phyloP scores from a whole-genome alignment of 176 grass and related monocot genomes.

The Aegilops sharonensis region DNA sequence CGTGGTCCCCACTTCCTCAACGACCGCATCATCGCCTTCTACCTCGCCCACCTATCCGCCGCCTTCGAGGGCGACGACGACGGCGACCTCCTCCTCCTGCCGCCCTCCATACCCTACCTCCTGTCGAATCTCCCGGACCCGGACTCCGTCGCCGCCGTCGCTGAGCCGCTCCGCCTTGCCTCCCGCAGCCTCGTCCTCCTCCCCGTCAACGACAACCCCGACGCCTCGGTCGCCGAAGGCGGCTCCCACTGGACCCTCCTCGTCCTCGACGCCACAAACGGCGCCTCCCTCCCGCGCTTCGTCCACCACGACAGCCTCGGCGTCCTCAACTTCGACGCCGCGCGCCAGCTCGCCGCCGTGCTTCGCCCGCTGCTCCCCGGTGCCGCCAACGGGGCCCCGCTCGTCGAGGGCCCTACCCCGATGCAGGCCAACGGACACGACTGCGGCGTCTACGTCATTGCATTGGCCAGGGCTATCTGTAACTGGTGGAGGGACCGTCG shows the following conservation, averaged over 20 bases:
- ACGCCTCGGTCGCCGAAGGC: constrained; percentile 43
- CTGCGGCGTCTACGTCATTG: constrained; percentile 74
- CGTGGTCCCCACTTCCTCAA: constrained; percentile 59
- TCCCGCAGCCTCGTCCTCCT: constrained; percentile 57
- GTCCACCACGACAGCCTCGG: constrained; percentile 74
- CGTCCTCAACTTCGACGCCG: constrained; percentile 43
- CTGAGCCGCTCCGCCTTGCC: constrained; percentile 46
- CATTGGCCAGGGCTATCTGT: constrained; percentile 57
- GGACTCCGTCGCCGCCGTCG: constrained; percentile 32
- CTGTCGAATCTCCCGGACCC: constrained; percentile 61
- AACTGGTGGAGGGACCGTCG: constrained; percentile 48
- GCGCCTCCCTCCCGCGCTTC: constrained; percentile 37
- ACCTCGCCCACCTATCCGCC: constrained; percentile 45
- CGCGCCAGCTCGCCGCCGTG: constrained; percentile 32
- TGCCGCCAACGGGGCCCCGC: constrained; percentile 4
- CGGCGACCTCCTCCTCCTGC: constrained; percentile 52
- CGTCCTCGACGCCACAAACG: constrained; percentile 36
- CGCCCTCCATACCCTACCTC: constrained; percentile 70
- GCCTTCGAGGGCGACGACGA: constrained; percentile 2
- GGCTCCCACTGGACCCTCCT: constrained; percentile 76
- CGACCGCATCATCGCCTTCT: constrained; percentile 83
- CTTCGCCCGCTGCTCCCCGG: constrained; percentile 36
- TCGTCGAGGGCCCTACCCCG: constrained; percentile 64
- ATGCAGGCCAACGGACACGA: constrained; percentile 71
- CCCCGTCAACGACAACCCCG: constrained; percentile 64